These are phyloP conservation scores for Pleurozium schreberi DNA, from an alignment of 225 moss, liverwort and hornwort species.

Conservation along the genomic window DNA sequence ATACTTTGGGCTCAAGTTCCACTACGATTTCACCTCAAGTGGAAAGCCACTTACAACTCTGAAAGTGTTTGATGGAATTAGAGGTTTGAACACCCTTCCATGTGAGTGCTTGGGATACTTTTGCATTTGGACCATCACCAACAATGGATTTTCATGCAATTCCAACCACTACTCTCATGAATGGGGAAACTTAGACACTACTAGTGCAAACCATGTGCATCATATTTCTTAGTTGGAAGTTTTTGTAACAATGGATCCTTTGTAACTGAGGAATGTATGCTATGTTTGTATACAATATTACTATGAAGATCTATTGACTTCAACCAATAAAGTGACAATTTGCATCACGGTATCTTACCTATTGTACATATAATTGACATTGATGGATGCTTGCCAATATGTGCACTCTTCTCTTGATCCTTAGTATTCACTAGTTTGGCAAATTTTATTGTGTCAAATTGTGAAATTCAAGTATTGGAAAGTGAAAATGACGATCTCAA, in stretches of 20 bases:
- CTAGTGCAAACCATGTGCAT: neutral
- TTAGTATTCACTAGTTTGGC: neutral
- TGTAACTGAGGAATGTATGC: neutral
- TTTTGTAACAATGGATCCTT: neutral
- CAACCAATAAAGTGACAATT: neutral
- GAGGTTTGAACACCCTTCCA: neutral
- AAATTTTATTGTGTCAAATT: neutral
- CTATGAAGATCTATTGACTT: no score
- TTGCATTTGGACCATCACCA: neutral
- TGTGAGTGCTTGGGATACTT: neutral
- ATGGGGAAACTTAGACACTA: neutral
- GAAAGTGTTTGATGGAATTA: neutral
- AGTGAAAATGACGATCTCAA: neutral
- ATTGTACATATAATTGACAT: neutral
- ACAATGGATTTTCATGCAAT: neutral
- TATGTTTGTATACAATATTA: neutral
- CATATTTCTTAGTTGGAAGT: neutral
- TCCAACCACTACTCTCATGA: neutral
- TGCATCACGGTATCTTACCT: no score
- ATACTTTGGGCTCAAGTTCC: neutral
- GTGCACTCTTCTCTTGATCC: neutral
- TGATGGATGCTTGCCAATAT: neutral
- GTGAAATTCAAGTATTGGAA: neutral
- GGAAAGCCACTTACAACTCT: neutral
- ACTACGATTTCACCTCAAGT: neutral